These are phyloP conservation scores for Didymella pinodella DNA, from an alignment of 2,329 filamentous ascomycete genomes.

Conservation along the genomic window DNA sequence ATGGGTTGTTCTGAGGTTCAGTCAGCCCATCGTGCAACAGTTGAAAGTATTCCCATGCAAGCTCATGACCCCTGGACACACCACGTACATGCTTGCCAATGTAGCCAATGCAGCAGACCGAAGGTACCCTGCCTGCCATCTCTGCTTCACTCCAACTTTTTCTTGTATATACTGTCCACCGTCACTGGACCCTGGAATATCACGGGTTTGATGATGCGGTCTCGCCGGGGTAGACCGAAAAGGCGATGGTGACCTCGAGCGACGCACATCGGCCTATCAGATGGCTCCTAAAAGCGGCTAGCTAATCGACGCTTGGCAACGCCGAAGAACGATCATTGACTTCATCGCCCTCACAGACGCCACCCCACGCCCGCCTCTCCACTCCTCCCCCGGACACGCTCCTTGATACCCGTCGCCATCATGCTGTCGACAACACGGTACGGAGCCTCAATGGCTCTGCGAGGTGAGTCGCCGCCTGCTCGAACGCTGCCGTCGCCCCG, in stretches of 20 bases:
- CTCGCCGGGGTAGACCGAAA: conserved; percentile 37
- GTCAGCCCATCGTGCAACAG: neutral
- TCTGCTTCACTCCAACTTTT: neutral
- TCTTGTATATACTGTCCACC: neutral
- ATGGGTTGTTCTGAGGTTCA: conserved; percentile 80
- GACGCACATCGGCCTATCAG: conserved; percentile 43
- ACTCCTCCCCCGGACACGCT: conserved; percentile 46
- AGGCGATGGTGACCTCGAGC: conserved; percentile 29
- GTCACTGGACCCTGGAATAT: conserved; percentile 6
- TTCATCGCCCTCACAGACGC: conserved; percentile 43
- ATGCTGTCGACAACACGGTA: conserved; percentile 63
- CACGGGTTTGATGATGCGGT: conserved; percentile 24
- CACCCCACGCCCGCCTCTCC: conserved; percentile 49
- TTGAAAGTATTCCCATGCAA: neutral
- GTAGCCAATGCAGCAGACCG: conserved; percentile 90
- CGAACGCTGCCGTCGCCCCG: conserved; percentile 26
- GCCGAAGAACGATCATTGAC: conserved; percentile 39
- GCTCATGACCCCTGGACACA: neutral
- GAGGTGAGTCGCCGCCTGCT: conserved; percentile 55
- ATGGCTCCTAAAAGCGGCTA: conserved; percentile 34
- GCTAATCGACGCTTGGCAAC: conserved; percentile 34
- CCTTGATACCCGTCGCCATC: conserved; percentile 45
- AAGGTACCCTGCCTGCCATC: conserved; percentile 64
- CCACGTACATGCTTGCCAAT: conserved; percentile 77
- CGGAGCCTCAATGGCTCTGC: conserved; percentile 62